These are phyloP conservation scores for Auricularia auricula-judae DNA, from an alignment of 768 basidiomycete species.

Conservation along the genomic window DNA sequence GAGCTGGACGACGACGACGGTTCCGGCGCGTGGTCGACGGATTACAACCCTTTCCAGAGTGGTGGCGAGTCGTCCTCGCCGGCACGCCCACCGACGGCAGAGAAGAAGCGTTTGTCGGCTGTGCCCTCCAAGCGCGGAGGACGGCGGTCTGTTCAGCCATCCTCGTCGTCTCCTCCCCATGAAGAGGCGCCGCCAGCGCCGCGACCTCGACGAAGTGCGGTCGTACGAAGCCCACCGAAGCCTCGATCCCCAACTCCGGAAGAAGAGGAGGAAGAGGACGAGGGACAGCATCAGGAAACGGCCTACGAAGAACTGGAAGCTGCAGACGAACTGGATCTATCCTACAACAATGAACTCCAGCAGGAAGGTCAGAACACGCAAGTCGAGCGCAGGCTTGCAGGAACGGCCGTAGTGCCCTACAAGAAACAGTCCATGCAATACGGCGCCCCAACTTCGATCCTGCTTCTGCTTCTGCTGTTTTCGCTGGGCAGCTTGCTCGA, in stretches of 20 bases:
- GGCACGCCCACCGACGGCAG: constrained; percentile 35
- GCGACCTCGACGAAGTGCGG: not conserved
- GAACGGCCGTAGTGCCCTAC: constrained; percentile 13
- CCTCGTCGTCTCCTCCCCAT: not conserved
- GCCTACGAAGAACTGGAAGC: constrained; percentile 7
- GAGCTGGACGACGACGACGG: not conserved
- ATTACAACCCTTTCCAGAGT: constrained; percentile 83
- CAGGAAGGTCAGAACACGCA: constrained; percentile 20
- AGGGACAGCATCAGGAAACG: constrained; percentile 18
- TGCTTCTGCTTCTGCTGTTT: constrained; percentile 34
- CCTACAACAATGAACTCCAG: constrained; percentile 9
- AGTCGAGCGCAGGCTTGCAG: constrained; percentile 28
- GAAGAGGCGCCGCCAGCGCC: not conserved
- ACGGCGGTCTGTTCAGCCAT: not conserved
- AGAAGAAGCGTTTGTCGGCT: not conserved
- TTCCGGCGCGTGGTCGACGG: constrained; percentile 82
- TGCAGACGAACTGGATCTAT: constrained; percentile 9
- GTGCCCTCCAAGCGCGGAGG: not conserved
- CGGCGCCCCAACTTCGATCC: constrained; percentile 13
- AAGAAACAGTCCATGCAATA: not conserved
- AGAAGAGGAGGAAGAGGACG: constrained; percentile 15
- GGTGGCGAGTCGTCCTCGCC: constrained; percentile 86
- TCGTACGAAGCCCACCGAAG: not conserved
- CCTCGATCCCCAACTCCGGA: not conserved
- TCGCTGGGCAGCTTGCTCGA: constrained; percentile 24